Conservation (phyloP, 768 basidiomycete genomes). For the Hericium coralloides region DNA sequence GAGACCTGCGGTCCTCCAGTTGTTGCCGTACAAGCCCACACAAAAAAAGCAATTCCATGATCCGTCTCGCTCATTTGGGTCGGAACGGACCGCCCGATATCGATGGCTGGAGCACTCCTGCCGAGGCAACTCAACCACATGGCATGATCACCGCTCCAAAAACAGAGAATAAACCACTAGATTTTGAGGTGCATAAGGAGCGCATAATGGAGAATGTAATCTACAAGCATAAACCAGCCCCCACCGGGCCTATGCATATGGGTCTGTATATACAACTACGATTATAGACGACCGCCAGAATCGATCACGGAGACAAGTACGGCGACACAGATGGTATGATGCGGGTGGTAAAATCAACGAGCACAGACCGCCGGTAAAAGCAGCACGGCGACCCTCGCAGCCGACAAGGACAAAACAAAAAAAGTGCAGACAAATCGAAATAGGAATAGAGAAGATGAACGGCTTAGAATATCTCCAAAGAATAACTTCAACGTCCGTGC, state of each 20-base stretch:
- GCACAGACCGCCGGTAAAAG: neutral
- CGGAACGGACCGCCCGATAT: too few species aligned
- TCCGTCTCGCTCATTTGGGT: too few species aligned
- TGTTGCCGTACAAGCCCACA: too few species aligned
- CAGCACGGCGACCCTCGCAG: neutral
- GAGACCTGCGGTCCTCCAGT: too few species aligned
- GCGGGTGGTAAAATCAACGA: neutral
- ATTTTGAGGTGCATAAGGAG: neutral
- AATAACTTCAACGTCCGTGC: neutral
- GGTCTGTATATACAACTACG: neutral
- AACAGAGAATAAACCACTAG: too few species aligned
- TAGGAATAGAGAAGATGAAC: neutral
- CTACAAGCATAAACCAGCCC: neutral
- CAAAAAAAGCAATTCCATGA: too few species aligned
- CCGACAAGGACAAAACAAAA: conserved; percentile 1
- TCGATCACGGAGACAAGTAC: neutral
- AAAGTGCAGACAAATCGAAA: neutral
- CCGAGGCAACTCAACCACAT: too few species aligned
- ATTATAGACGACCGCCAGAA: neutral
- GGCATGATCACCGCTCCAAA: too few species aligned
- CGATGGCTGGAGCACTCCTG: too few species aligned
- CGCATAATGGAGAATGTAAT: neutral
- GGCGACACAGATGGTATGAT: neutral
- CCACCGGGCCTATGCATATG: neutral
- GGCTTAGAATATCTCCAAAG: conserved; percentile 3